A percentile compares a stretch with the other conserved stretches of the same genome.
These are phyloP conservation scores for Tolypocladium paradoxum DNA, from an alignment of 2,329 filamentous ascomycete species.

Conservation along the genomic window DNA sequence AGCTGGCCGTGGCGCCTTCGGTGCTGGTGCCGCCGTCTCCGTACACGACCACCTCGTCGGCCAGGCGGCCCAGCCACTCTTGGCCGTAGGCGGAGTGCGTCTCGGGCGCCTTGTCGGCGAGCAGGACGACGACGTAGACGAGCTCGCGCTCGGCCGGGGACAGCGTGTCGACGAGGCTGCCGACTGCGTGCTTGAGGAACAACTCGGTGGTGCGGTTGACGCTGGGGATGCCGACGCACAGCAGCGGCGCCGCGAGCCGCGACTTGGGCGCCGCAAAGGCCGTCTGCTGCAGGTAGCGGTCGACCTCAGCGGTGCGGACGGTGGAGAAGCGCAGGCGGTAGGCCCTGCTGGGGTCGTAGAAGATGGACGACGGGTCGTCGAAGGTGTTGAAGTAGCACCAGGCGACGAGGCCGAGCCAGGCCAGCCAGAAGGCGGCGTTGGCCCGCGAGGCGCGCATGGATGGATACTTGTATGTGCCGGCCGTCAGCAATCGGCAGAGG, in stretches of 20 bases:
- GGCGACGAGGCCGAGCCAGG: constrained; percentile 15
- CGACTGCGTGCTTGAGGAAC: constrained; percentile 18
- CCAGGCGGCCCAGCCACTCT: constrained; percentile 19
- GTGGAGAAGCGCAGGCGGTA: constrained; percentile 16
- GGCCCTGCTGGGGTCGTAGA: constrained; percentile 17
- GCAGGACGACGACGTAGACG: constrained; percentile 21
- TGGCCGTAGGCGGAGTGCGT: constrained; percentile 19
- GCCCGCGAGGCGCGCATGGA: constrained; percentile 17
- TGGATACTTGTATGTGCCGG: too few relatives aligned
- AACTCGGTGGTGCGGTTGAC: constrained; percentile 19
- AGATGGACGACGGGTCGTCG: constrained; percentile 23
- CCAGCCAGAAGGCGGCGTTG: constrained; percentile 19
- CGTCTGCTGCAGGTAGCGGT: constrained; percentile 10
- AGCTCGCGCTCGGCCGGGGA: constrained; percentile 17
- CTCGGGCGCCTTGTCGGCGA: constrained; percentile 21
- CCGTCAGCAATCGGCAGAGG: too few relatives aligned
- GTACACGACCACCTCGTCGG: constrained; percentile 24
- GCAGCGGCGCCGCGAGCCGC: constrained; percentile 2
- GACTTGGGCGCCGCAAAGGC: not conserved
- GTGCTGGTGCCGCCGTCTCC: constrained; percentile 2
- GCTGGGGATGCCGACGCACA: constrained; percentile 25
- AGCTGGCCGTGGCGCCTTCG: not conserved
- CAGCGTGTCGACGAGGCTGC: constrained; percentile 20
- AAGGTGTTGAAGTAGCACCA: constrained; percentile 19
- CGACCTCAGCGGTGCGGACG: constrained; percentile 14